Base-by-base conservation (phyloP, 495 filamentous ascomycete species). In the Penicillium samsonianum region DNA sequence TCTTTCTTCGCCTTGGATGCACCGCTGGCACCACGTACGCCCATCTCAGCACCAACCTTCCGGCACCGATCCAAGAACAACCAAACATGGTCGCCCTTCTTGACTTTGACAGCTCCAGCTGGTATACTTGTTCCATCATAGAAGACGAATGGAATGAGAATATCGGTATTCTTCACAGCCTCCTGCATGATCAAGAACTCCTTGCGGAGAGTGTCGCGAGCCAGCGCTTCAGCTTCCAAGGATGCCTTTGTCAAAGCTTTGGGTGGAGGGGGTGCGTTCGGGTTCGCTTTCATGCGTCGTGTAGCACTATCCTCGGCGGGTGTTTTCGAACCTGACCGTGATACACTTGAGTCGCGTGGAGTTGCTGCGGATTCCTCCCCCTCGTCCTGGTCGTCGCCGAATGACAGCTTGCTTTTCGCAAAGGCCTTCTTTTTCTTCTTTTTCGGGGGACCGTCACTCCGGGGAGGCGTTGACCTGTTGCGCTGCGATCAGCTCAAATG, bases 91-190 rank as follows among this genome's bases (percentile, higher is more conserved):
- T 97, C 92, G 0, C 94, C 94, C 67, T 98, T 98, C 74, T 91
- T 97, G 50, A 97, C 84, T 60, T 84, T 84, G 65, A 86, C 93
- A 19, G 80, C 76, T 20, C 95, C 88, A 25, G 90, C 87, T 2
- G 92, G 87, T n/a, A 90, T 92, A 70, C 94, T 93, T 4, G 91
- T 95, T n/a, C 94, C 94, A 57, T 98, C 95, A 72, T 96, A 98
- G 67, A 98, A 98, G 22, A 97, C 91, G 72, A 98, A 98, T 0
- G 94, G 94, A 4, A 98, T 90, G 40, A 87, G 77, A 20, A 98
- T 91, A 65, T 96, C 91, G 23, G 92, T 90, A 33, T 84, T 84
- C 75, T 95, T 96, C 54, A 98, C 87, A 2, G 86, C 84, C 46
- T 95, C 90, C 70, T 97, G 94, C 65, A 93, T 81, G 9, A 73